Conservation (phyloP, 768 basidiomycete genomes). For the Mycena polygramma region DNA sequence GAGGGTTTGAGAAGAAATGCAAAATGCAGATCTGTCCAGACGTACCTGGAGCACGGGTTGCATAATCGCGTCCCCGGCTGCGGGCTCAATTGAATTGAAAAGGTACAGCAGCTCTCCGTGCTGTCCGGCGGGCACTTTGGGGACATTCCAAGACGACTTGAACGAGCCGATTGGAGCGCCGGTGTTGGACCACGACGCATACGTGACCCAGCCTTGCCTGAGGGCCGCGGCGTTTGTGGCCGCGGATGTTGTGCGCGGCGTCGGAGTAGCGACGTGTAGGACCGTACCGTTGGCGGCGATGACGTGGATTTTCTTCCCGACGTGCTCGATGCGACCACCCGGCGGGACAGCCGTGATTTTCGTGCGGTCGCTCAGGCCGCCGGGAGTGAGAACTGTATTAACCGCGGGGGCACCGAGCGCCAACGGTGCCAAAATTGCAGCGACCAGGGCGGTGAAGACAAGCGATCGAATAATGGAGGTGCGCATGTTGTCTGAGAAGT, state of each 20-base stretch:
- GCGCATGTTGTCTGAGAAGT: constrained; percentile 8
- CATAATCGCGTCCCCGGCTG: constrained; percentile 6
- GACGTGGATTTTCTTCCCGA: constrained; percentile 14
- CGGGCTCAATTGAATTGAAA: constrained; percentile 21
- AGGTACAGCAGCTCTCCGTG: constrained; percentile 2
- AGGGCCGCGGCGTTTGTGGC: not conserved
- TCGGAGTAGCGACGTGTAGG: not conserved
- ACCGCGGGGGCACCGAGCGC: not conserved
- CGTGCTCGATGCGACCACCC: not conserved
- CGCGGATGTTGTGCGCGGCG: not conserved
- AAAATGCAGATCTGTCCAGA: not conserved
- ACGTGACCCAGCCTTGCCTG: constrained; percentile 28
- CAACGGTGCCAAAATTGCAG: not conserved
- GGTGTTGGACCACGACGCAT: constrained; percentile 19
- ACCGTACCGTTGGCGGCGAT: not conserved
- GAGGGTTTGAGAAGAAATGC: not conserved
- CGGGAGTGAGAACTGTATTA: constrained; percentile 14
- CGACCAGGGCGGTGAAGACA: not conserved
- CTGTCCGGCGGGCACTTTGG: constrained; percentile 2
- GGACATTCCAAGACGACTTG: constrained; percentile 26
- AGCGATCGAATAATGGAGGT: not conserved
- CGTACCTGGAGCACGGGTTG: constrained; percentile 31
- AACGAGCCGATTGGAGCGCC: constrained; percentile 6
- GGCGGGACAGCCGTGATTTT: constrained; percentile 4
- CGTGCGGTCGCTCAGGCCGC: not conserved